Evolutionary conservation across 306 rosid genomes (phyloP), one percentile per base, ranked within the genome.

Genomic region (Castanea crenata): DNA sequence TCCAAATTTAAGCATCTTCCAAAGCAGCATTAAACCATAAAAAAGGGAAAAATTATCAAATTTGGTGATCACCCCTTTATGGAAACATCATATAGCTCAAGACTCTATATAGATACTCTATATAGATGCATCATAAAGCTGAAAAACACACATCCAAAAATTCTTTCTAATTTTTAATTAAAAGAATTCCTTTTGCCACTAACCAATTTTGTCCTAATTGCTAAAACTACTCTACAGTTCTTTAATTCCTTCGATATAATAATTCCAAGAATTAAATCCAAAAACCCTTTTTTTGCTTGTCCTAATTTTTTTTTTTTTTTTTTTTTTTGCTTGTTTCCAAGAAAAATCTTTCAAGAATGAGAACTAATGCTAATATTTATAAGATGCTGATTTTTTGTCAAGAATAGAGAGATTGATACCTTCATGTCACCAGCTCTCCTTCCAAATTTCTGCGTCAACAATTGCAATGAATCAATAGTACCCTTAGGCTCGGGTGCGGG

Each of bases 361-460:
- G 16, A 35, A 63, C 31, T 63, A 5, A 35, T 13, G 44, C n/a
- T 13, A 63, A 63, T 63, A 29, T 63, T 29, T 21, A 18, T 27
- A 18, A 32, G 19, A 3, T 38, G 71, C 8, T 3, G 3, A 18
- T 16, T 64, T 31, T 61, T 23, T 8, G 32, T 56, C 49, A 23
- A 54, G 59, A 54, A n/a, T 31, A 31, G 61, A 57, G 69, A 77
- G 14, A 4, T 57, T 35, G 25, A 25, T 84, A 96, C 99, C 99
- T 96, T 96, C 99, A 96, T 93, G 87, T 96, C 83, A 52, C 98
- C 98, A 77, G 99, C 99, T 86, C 99, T 93, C 80, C 86, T 88
- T 84, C 99, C 99, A 84, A 96, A 93, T 57, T 73, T 86, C 38
- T 88, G 87, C 80, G 92, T 96, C 79, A 96, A 84, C 88, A 89